Base-by-base conservation (phyloP, 768 basidiomycete species). In the Mycena olivaceomarginata region DNA sequence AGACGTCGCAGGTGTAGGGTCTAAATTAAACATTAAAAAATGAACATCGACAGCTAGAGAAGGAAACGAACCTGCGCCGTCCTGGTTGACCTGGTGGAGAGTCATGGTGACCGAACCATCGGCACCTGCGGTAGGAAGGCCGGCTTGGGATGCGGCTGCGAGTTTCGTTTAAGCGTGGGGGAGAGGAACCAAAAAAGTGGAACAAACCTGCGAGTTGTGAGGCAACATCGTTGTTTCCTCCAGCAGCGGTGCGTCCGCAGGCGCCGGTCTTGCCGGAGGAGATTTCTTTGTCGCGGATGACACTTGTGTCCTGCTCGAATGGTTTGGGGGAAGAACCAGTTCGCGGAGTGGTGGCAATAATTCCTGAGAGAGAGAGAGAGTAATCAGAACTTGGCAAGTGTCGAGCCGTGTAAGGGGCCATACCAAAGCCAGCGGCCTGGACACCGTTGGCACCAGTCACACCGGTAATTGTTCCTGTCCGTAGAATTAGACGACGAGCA, bases 141-240 rank as follows among this genome's bases (percentile, higher is more conserved):
- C 78, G 13, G 78, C 78, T 62, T 65, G 56, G 20, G 78, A 79
- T 10, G 75, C 78, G 25, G 78, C 78, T 70, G 60, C 13, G 18
- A 53, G 46, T 25, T 59, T 22, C 12, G 6, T 7, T 8, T 11
- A 9, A 62, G 37, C 68, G 56, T 9, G 41, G 11, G 31, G 1
- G 0, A 20, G 41, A 53, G 37, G 20, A 40, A 15, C 63, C 39
- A 25, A 9, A 5, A 31, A 25, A 63, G 8, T 1, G 53, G 41
- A 46, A 65, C 76, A 22, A 69, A 77, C 76, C 76, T 12, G 76
- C 76, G 7, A 77, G 76, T 59, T 79, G 78, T 1, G 75, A 1
- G n/a, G 78, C 75, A 56, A 79, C 78, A 37, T 79, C 78, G 68
- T 79, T 79, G 72, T 79, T 79, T 7, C 78, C 78, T 11, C 78